Evolutionary conservation across 495 filamentous ascomycete species (phyloP), one percentile per base, ranked within the genome.

Genomic region (Talaromyces trachyspermus): DNA sequence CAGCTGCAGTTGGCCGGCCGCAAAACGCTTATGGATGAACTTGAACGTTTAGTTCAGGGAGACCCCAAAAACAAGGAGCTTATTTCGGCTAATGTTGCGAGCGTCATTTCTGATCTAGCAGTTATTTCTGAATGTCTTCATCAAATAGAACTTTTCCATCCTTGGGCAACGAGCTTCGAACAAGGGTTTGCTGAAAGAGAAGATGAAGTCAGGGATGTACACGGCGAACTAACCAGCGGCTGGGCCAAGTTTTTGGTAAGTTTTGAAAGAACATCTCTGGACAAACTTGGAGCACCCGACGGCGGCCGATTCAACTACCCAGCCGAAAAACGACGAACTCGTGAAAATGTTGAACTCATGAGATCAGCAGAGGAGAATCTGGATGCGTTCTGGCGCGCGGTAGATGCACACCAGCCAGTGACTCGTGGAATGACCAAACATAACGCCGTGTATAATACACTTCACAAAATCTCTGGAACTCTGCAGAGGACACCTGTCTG

Each of bases 401-500:
- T 67, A 18, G 65, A 70, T 36, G 39, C 26, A 18, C 3, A 39
- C 5, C 19, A 58, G 27, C 36, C 46, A 33, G 20, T 25, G 20
- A 48, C 45, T 27, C 6, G 32, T 51, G 49, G 50, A 36, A 17
- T 37, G 46, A 38, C 35, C 53, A 12, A 42, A 26, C 2, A 57
- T n/a, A 26, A 58, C 1, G 55, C 58, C 4, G n/a, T 60, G 0
- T 8, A 46, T 7, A 27, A 32, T 11, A 20, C 69, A 1, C 53
- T 75, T 7, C 55, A 63, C n/a, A 53, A 63, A 15, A 22, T 20
- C 5, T 23, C 50, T 0, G 61, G 65, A 10, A 55, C 48, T 7
- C 35, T 78, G 5, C 65, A 71, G 36, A 62, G 76, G 11, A 80
- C 76, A 0, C 62, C 69, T 2, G 66, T 68, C 22, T 79, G 74